Percentiles rank a stretch among this genome's conserved stretches.
Conservation (phyloP, 805 yeast genomes). For the Blastobotrys parvus region DNA sequence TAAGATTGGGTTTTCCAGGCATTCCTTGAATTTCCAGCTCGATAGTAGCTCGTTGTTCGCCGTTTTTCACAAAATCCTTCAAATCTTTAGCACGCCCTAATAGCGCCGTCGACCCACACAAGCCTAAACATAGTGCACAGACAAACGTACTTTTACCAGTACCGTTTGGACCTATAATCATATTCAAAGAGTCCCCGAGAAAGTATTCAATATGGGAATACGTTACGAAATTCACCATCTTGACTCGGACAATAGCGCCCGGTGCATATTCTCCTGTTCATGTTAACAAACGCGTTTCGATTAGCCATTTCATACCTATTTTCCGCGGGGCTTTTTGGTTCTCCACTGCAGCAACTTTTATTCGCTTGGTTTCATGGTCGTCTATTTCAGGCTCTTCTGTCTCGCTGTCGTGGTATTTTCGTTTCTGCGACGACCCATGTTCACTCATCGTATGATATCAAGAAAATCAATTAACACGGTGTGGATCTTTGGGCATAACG, state of each 20-base stretch:
- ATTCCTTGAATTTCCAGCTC: constrained; percentile 43
- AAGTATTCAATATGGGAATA: constrained; percentile 55
- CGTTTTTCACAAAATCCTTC: constrained; percentile 65
- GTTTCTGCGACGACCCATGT: too few species aligned
- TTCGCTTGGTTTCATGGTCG: neutral
- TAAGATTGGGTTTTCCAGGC: constrained; percentile 23
- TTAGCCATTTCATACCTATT: neutral
- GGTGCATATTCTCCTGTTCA: constrained; percentile 30
- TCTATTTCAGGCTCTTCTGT: neutral
- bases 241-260: constrained; percentile 45
- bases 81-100: constrained; percentile 61
- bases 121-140: constrained; percentile 83
- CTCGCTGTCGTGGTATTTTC: too few species aligned
- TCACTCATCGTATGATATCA: too few species aligned
- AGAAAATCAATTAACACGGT: too few species aligned
- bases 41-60: constrained; percentile 38
- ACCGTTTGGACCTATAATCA: constrained; percentile 96
- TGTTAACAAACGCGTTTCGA: neutral
- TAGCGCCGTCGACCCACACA: constrained; percentile 55
- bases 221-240: constrained; percentile 55
- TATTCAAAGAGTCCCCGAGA: constrained; percentile 74
- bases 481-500: too few species aligned
- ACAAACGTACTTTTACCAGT: constrained; percentile 91
- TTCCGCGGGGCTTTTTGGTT: neutral
- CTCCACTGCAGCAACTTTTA: neutral